Base-by-base conservation (phyloP, 1,284 basidiomycete species). In the Sanghuangporus sanghuang region DNA sequence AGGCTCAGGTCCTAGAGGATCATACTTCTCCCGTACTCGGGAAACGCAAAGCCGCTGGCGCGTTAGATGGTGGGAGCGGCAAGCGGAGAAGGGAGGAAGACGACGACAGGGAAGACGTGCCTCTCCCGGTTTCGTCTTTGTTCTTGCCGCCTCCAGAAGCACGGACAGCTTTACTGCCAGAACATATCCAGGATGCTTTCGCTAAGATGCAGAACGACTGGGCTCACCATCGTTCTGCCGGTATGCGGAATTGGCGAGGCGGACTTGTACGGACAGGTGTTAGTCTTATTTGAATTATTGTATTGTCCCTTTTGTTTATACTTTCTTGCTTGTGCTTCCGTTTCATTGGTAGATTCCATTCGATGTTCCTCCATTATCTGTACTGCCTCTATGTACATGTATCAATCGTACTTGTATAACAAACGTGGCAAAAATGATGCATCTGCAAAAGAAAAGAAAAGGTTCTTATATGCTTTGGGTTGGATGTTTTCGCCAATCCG, bases 131-230 rank as follows among this genome's bases (percentile, higher is more conserved):
- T 7, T 87, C 87, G 64, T 84, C 89, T 1, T 72, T 95, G 38
- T 95, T 95, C 73, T 76, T 93, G 21, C 85, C 87, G 1, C 92
- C 93, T 2, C 86, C 89, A 0, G 90, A 92, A 71, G 88, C 90
- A 1, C 78, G 90, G 54, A 92, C 87, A 8, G 85, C 92, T 0
- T 75, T 96, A 53, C 78, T 85, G 46, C 89, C 92, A 0, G 87
- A 92, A 61, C 93, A 96, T 71, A 93, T 96, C 14, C 87, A 93
- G 68, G 92, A 94, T 72, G 94, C 94, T 0, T 96, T 95, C 72
- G 79, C 90, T 1, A 79, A 91, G 66, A 94, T 95, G 85, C 93
- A 95, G 74, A 82, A 86, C 16, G 89, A 94, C 67, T 92, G 91
- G 85, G 80, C 86, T 2, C 87, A 90, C 69, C 81, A 82, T 57